Conservation (phyloP, 441 rosid genomes). For the Populus trichocarpa region DNA sequence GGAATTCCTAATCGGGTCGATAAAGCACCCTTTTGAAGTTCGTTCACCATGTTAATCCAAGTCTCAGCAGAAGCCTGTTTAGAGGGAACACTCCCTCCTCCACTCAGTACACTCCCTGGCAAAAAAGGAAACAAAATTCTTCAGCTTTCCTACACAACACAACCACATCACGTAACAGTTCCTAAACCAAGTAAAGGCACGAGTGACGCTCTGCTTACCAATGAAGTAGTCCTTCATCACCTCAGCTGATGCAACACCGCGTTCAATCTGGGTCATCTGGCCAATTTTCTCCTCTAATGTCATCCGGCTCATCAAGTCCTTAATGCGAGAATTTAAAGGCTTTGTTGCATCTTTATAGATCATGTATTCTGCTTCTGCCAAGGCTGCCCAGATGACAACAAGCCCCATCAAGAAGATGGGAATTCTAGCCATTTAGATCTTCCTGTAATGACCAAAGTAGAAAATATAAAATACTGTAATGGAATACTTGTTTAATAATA, state of each 20-base stretch:
- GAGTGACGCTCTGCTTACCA: slow-evolving; percentile 29
- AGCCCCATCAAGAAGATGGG: slow-evolving; percentile 27
- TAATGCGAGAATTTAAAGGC: slow-evolving; percentile 44
- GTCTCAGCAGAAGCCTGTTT: slow-evolving; percentile 47
- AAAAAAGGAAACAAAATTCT: background rate
- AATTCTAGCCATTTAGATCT: slow-evolving; percentile 30
- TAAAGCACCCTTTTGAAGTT: slow-evolving; percentile 61
- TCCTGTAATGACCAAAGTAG: background rate
- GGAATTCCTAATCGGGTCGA: slow-evolving; percentile 82
- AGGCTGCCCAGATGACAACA: slow-evolving; percentile 26
- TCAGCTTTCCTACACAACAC: background rate
- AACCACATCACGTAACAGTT: background rate
- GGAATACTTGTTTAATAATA: background rate
- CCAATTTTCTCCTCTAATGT: slow-evolving; percentile 82
- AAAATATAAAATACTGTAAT: background rate
- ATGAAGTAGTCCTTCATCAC: slow-evolving; percentile 61
- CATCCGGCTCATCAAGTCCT: slow-evolving; percentile 59
- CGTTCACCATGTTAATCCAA: slow-evolving; percentile 72
- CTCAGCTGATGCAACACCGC: slow-evolving; percentile 45
- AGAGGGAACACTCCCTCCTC: slow-evolving; percentile 69
- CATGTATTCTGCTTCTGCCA: slow-evolving; percentile 36
- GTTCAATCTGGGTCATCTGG: slow-evolving; percentile 86
- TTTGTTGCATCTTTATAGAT: slow-evolving; percentile 62
- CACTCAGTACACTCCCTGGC: slow-evolving; percentile 61
- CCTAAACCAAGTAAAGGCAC: background rate